phyloP scores from a whole-genome alignment of 306 rosid genomes.

The Astragalus glycyphyllos region DNA sequence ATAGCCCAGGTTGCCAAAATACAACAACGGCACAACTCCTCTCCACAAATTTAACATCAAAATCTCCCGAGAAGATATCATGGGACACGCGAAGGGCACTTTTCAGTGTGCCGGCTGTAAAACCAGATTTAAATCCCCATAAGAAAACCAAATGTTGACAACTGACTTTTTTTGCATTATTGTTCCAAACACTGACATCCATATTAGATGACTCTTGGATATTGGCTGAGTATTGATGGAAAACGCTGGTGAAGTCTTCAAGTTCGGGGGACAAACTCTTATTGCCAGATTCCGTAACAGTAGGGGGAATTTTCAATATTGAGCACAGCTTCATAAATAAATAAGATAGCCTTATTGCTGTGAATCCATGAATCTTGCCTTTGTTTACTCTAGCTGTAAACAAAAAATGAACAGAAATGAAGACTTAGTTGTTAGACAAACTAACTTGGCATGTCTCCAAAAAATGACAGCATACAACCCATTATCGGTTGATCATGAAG shows the following conservation, averaged over 20 bases:
- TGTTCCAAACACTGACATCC: slow-evolving; percentile 61
- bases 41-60: slow-evolving; percentile 74
- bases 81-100: slow-evolving; percentile 58
- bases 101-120: slow-evolving; percentile 70
- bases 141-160: slow-evolving; percentile 66
- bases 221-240: slow-evolving; percentile 45
- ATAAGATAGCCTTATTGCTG: slow-evolving; percentile 64
- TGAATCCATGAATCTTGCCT: slow-evolving; percentile 62
- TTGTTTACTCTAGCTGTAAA: slow-evolving; percentile 59
- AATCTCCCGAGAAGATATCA: slow-evolving; percentile 61
- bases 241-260: slow-evolving; percentile 49
- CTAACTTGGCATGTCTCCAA: not conserved
- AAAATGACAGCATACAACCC: slow-evolving; percentile 26
- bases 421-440: slow-evolving; percentile 3
- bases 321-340: slow-evolving; percentile 77
- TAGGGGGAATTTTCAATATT: slow-evolving; percentile 59
- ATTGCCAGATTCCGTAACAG: slow-evolving; percentile 37
- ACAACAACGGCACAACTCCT: slow-evolving; percentile 81
- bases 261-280: slow-evolving; percentile 50
- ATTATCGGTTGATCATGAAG: slow-evolving; percentile 8
- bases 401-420: slow-evolving; percentile 21
- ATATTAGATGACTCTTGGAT: slow-evolving; percentile 44
- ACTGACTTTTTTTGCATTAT: slow-evolving; percentile 56
- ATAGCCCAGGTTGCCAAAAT: slow-evolving; percentile 66
- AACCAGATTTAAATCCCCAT: slow-evolving; percentile 76